phyloP scores from a whole-genome alignment of 1,284 basidiomycete genomes.

The Inonotus obliquus region DNA sequence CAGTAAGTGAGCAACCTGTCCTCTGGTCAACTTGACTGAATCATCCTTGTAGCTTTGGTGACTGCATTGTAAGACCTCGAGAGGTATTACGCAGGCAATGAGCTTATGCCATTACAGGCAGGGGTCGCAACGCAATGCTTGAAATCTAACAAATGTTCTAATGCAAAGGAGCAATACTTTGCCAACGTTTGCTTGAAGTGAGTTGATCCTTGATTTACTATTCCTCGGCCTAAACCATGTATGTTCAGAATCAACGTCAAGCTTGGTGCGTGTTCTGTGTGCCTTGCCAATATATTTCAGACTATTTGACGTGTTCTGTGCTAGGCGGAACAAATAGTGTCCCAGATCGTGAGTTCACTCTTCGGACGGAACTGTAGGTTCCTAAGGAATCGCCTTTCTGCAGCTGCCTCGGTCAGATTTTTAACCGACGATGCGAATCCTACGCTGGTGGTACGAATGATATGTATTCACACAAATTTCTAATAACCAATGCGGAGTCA shows the following conservation, averaged over 20 bases:
- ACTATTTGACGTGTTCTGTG: background rate
- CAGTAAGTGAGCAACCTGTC: constrained; percentile 51
- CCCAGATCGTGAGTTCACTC: constrained; percentile 39
- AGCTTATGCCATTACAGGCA: constrained; percentile 32
- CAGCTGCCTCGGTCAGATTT: constrained; percentile 43
- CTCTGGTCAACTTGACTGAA: background rate
- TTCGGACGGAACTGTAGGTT: background rate
- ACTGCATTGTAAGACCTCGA: constrained; percentile 46
- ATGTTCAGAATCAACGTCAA: constrained; percentile 69
- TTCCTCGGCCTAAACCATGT: constrained; percentile 2
- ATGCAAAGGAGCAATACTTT: constrained; percentile 67
- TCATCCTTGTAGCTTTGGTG: constrained; percentile 52
- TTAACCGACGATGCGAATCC: constrained; percentile 65
- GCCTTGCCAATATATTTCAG: background rate
- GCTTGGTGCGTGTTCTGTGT: constrained; percentile 38
- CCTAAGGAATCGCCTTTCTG: background rate
- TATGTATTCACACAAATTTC: background rate
- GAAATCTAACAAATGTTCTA: constrained; percentile 55
- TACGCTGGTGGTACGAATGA: constrained; percentile 70
- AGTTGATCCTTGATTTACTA: constrained; percentile 19
- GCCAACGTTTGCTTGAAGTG: constrained; percentile 79
- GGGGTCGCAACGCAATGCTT: constrained; percentile 74
- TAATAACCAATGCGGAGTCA: background rate
- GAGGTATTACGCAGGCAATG: background rate
- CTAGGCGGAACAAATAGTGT: constrained; percentile 61